Percentiles rank a stretch among this genome's conserved stretches.
Conservation (phyloP, 2,329 filamentous ascomycete genomes). For the Monosporascus ibericus region DNA sequence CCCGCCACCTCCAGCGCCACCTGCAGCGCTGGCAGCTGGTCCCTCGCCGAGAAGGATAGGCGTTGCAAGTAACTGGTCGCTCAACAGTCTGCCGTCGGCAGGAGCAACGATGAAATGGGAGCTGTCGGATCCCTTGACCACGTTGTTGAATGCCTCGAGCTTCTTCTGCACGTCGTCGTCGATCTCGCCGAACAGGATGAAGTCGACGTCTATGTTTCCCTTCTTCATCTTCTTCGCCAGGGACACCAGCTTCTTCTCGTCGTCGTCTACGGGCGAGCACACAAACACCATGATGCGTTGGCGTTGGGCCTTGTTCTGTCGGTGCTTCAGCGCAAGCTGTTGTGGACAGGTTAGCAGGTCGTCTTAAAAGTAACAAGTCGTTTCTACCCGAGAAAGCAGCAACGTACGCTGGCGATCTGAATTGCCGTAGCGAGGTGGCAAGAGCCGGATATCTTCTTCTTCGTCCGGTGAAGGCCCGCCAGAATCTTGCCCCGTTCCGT, state of each 20-base stretch:
- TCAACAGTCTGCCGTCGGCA: slow-evolving; percentile 85
- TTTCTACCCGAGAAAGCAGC: background rate
- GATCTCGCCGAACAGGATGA: slow-evolving; percentile 90
- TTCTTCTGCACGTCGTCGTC: slow-evolving; percentile 87
- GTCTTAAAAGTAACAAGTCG: background rate
- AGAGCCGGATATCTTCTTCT: slow-evolving; percentile 83
- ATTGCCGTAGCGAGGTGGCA: slow-evolving; percentile 89
- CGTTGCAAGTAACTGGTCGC: slow-evolving; percentile 82
- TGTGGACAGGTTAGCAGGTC: too few species aligned
- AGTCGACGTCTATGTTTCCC: slow-evolving; percentile 87
- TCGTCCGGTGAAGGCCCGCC: slow-evolving; percentile 82
- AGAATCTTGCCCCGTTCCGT: slow-evolving; percentile 95
- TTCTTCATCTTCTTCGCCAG: slow-evolving; percentile 99
- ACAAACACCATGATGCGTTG: slow-evolving; percentile 97
- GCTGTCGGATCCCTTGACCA: slow-evolving; percentile 84
- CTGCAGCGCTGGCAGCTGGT: slow-evolving; percentile 48
- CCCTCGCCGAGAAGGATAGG: slow-evolving; percentile 85
- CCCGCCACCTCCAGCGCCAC: slow-evolving; percentile 52
- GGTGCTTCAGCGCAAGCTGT: slow-evolving; percentile 92
- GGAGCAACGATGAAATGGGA: slow-evolving; percentile 88
- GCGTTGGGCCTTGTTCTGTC: slow-evolving; percentile 94
- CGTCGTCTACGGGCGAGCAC: slow-evolving; percentile 86
- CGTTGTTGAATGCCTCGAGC: slow-evolving; percentile 87
- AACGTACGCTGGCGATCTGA: slow-evolving; percentile 86
- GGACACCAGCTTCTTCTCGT: slow-evolving; percentile 80